Conservation (phyloP, 192 early-diverging fungal species). For the Gorgonomyces haynaldii region DNA sequence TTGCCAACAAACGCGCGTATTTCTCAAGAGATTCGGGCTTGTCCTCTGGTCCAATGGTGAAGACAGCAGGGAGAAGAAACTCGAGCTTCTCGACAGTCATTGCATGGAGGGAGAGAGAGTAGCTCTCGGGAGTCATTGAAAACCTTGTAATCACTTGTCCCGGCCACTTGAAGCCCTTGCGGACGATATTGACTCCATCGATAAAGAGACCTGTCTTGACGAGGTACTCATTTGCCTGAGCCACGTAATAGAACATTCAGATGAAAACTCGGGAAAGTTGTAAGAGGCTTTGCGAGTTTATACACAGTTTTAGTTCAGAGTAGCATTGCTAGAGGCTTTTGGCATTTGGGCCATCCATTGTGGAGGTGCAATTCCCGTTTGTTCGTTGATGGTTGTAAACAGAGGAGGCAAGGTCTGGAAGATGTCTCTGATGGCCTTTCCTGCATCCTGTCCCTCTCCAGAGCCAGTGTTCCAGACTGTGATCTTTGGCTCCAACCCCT, state of each 20-base stretch:
- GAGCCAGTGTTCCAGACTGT: slow-evolving; percentile 39
- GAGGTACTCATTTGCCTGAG: slow-evolving; percentile 21
- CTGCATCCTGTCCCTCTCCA: slow-evolving; percentile 8
- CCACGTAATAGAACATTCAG: no score
- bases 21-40: slow-evolving; percentile 10
- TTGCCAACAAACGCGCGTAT: slow-evolving; percentile 16
- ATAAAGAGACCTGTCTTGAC: slow-evolving; percentile 26
- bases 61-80: slow-evolving; percentile 35
- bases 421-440: slow-evolving; percentile 27
- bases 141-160: slow-evolving; percentile 16
- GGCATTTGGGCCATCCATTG: slow-evolving; percentile 13
- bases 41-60: slow-evolving; percentile 36
- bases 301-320: no score
- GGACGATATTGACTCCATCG: slow-evolving; percentile 18
- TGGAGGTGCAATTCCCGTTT: slow-evolving; percentile 35
- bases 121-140: slow-evolving; percentile 30
- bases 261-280: no score
- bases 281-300: no score
- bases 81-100: slow-evolving; percentile 40
- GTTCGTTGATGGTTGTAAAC: slow-evolving; percentile 28
- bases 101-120: slow-evolving; percentile 30
- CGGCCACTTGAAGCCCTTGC: slow-evolving; percentile 26
- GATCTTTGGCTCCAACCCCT: slow-evolving; percentile 41
- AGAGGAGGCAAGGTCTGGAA: slow-evolving; percentile 30
- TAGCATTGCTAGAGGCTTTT: no score